Conservation (phyloP, 306 rosid genomes). For the Fragaria ananassa region DNA sequence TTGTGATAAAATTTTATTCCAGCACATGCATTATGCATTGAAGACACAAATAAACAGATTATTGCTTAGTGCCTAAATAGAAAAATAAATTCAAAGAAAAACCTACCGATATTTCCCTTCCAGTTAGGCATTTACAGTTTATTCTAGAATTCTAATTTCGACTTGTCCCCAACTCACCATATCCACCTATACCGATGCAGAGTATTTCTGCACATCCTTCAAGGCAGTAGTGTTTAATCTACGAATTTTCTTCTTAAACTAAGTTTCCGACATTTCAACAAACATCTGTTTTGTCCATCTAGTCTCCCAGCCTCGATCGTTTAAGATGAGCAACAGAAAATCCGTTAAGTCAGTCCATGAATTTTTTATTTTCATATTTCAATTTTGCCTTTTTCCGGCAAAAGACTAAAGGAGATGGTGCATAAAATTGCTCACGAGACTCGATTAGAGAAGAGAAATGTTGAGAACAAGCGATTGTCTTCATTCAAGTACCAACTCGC, state of each 20-base stretch:
- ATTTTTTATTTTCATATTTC: too few species aligned
- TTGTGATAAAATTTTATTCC: background rate
- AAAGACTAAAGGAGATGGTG: background rate
- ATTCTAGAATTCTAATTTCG: background rate
- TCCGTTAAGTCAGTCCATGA: too few species aligned
- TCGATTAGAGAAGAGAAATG: background rate
- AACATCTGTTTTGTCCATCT: background rate
- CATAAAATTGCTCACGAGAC: too few species aligned
- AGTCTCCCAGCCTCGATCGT: background rate
- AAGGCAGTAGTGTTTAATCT: background rate
- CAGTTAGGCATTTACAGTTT: background rate
- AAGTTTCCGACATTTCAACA: background rate
- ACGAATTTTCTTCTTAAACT: background rate
- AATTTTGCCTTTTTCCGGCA: too few species aligned
- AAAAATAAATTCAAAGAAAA: background rate
- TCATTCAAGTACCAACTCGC: background rate
- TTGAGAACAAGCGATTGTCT: background rate
- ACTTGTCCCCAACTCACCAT: background rate
- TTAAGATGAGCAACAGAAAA: background rate
- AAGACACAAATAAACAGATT: background rate
- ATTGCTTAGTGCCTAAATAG: background rate
- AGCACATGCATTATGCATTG: background rate
- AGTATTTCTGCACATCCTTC: background rate
- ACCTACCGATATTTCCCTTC: background rate
- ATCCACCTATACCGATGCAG: background rate